A percentile compares a stretch with the other conserved stretches of the same genome.
These are phyloP conservation scores for Acorus calamus DNA, from an alignment of 106 monocot genomes.

Conservation along the genomic window DNA sequence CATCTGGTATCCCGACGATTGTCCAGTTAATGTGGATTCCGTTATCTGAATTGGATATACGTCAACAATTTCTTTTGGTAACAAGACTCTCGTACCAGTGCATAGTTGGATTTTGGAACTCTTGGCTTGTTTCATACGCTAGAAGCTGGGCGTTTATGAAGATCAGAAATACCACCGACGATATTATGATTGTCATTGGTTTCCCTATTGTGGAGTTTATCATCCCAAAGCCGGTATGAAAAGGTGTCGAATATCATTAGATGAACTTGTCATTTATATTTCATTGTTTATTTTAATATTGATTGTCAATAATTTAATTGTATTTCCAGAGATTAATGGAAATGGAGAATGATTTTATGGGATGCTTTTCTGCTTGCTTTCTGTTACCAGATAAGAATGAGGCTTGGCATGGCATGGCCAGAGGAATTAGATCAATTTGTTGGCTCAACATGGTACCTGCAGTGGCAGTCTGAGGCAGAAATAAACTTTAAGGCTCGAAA, in stretches of 20 bases:
- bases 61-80: constrained; percentile 47
- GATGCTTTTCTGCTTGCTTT: background rate
- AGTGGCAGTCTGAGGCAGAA: constrained; percentile 86
- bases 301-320: too few species aligned
- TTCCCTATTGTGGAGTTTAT: constrained; percentile 66
- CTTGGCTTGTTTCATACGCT: constrained; percentile 27
- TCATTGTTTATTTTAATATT: background rate
- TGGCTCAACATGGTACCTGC: constrained; percentile 73
- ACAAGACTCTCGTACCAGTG: constrained; percentile 27
- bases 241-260: background rate
- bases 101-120: constrained; percentile 54
- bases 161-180: constrained; percentile 65
- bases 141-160: constrained; percentile 22
- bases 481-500: constrained; percentile 48
- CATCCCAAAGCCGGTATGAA: constrained; percentile 57
- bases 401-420: constrained; percentile 83
- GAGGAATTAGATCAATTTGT: constrained; percentile 79
- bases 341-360: background rate
- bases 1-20: constrained; percentile 71
- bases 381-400: constrained; percentile 47
- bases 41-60: constrained; percentile 58
- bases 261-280: background rate
- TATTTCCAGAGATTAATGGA: too few species aligned
- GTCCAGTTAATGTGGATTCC: constrained; percentile 95
- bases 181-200: constrained; percentile 45